Evolutionary conservation across 495 filamentous ascomycete species (phyloP).

Genomic region (Baudoinia panamericana): DNA sequence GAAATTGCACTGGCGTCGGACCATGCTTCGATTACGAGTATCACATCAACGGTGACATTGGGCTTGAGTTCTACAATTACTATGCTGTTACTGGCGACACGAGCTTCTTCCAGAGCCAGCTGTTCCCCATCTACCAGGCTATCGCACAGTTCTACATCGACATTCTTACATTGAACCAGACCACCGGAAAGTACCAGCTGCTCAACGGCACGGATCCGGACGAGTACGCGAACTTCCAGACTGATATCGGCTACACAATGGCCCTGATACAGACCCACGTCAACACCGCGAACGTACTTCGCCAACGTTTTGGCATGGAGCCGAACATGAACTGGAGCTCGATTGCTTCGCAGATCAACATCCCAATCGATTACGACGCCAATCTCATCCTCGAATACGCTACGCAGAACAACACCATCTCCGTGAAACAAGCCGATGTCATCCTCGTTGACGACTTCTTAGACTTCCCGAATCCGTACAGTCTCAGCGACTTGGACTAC

Average conservation of each 20-base stretch:
- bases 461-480: conserved; percentile 43
- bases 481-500: conserved; percentile 46
- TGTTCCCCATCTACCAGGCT: conserved; percentile 48
- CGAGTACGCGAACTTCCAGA: conserved; percentile 59
- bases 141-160: conserved; percentile 45
- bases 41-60: conserved; percentile 63
- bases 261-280: conserved; percentile 46
- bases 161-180: conserved; percentile 40
- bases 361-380: conserved; percentile 29
- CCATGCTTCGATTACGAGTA: conserved; percentile 58
- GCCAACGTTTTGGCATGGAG: conserved; percentile 41
- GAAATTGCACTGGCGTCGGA: conserved; percentile 53
- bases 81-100: conserved; percentile 49
- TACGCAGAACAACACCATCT: conserved; percentile 47
- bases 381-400: conserved; percentile 57
- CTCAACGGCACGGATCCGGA: conserved; percentile 73
- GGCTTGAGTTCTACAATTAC: conserved; percentile 45
- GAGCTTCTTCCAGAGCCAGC: conserved; percentile 36
- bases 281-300: conserved; percentile 44
- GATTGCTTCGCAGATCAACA: conserved; percentile 26
- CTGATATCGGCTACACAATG: conserved; percentile 64
- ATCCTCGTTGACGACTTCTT: conserved; percentile 48
- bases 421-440: conserved; percentile 55
- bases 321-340: conserved; percentile 31
- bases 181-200: conserved; percentile 34